phyloP scores from a whole-genome alignment of 2,329 filamentous ascomycete genomes.

The Pseudocercospora fijiensis region DNA sequence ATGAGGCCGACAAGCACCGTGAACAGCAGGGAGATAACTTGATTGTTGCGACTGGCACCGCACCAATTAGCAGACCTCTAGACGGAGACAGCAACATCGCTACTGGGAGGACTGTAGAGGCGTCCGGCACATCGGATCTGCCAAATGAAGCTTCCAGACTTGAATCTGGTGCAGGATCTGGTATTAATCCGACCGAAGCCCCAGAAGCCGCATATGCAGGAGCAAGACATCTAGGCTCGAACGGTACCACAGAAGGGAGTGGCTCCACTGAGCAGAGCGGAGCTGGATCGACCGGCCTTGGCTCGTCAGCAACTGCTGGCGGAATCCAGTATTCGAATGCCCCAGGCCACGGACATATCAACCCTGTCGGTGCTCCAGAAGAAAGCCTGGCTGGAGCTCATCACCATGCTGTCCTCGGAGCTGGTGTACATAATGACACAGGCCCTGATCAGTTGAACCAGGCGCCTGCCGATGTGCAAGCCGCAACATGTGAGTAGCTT shows the following conservation, averaged over 20 bases:
- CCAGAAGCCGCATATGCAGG: conserved; percentile 6
- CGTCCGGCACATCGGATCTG: background rate
- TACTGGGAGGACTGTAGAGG: background rate
- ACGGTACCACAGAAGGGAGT: background rate
- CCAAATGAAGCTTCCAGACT: background rate
- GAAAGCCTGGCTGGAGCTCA: conserved; percentile 5
- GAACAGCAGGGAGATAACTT: conserved; percentile 9
- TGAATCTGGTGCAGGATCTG: background rate
- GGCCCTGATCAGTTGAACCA: conserved; percentile 18
- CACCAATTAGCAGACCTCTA: conserved; percentile 10
- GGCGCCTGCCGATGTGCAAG: conserved; percentile 25
- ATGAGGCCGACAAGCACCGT: conserved; percentile 6
- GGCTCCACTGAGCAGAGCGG: conserved; percentile 6
- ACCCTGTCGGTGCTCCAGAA: conserved; percentile 23
- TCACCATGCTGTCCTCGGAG: conserved; percentile 10
- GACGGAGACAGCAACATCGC: conserved; percentile 1
- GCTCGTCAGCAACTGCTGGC: conserved; percentile 9
- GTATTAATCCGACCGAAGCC: conserved; percentile 15
- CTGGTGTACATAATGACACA: conserved; percentile 13
- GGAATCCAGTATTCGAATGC: background rate
- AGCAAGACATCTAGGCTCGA: conserved; percentile 12
- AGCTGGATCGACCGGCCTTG: conserved; percentile 1
- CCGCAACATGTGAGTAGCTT: conserved; percentile 25
- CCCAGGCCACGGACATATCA: conserved; percentile 18
- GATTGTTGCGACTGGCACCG: conserved; percentile 11